A percentile compares a stretch with the other conserved stretches of the same genome.
Conservation (phyloP, 371 early-diverging fungal genomes). For the Zancudomyces culisetae region DNA sequence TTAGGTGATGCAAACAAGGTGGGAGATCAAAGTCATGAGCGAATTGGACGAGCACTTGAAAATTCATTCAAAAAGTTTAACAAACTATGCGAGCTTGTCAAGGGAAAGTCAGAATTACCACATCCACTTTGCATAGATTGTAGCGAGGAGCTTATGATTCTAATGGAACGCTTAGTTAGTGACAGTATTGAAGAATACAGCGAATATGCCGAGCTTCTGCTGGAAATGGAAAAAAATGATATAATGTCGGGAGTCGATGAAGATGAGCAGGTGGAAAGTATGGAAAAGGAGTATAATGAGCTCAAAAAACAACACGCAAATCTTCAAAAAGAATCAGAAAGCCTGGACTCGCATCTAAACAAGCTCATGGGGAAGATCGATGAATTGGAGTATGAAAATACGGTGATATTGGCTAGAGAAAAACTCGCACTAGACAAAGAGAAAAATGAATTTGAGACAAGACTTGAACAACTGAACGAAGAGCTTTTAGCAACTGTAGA, state of each 20-base stretch:
- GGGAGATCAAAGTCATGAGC: background rate
- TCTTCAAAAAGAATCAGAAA: constrained; percentile 36
- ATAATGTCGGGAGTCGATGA: constrained; percentile 20
- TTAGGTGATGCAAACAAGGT: background rate
- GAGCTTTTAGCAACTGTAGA: constrained; percentile 63
- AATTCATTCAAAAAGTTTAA: constrained; percentile 5
- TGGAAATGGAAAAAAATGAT: constrained; percentile 28
- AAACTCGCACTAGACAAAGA: background rate
- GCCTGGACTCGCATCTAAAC: constrained; percentile 33
- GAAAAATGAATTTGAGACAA: constrained; percentile 19
- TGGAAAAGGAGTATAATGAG: constrained; percentile 16
- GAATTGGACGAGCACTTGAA: background rate
- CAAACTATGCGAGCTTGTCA: constrained; percentile 10
- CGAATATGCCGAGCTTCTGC: constrained; percentile 49
- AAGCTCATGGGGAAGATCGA: constrained; percentile 36
- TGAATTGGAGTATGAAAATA: constrained; percentile 40
- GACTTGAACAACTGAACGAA: constrained; percentile 25
- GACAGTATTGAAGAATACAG: constrained; percentile 53
- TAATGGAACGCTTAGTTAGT: constrained; percentile 41
- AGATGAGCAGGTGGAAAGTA: constrained; percentile 22
- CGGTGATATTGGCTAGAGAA: constrained; percentile 24
- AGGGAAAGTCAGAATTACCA: constrained; percentile 7
- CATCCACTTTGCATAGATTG: constrained; percentile 85
- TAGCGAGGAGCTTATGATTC: constrained; percentile 50
- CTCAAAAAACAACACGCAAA: constrained; percentile 27